Conservation (phyloP, 345 rosid genomes). For the Melaleuca quinquenervia region DNA sequence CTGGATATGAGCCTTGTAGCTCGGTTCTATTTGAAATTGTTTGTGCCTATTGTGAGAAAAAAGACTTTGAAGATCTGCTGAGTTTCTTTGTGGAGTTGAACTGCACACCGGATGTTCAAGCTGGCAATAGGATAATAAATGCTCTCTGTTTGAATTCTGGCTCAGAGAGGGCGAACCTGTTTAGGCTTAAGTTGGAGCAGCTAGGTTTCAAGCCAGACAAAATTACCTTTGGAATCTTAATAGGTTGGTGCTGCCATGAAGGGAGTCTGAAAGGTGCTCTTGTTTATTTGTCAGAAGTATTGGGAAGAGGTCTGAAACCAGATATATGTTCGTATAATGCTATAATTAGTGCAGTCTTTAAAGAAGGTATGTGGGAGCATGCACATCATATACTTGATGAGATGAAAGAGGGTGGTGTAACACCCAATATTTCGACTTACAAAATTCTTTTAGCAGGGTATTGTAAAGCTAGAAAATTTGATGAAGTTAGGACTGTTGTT, state of each 20-base stretch:
- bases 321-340: constrained; percentile 39
- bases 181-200: constrained; percentile 41
- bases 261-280: constrained; percentile 41
- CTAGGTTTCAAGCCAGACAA: constrained; percentile 51
- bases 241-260: constrained; percentile 60
- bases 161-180: constrained; percentile 38
- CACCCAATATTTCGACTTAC: constrained; percentile 32
- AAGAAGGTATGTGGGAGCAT: constrained; percentile 45
- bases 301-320: constrained; percentile 46
- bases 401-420: constrained; percentile 34
- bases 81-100: constrained; percentile 38
- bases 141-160: constrained; percentile 40
- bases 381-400: constrained; percentile 39
- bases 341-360: constrained; percentile 45
- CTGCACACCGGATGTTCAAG: constrained; percentile 24
- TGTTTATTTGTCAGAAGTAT: constrained; percentile 36
- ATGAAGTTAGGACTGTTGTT: constrained; percentile 38
- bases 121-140: constrained; percentile 52
- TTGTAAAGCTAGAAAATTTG: constrained; percentile 64
- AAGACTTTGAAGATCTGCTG: constrained; percentile 61
- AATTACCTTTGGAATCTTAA: constrained; percentile 55
- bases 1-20: constrained; percentile 30
- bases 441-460: constrained; percentile 55
- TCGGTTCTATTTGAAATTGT: constrained; percentile 35
- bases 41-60: constrained; percentile 53